A percentile compares a stretch with the other conserved stretches of the same genome.
These are phyloP conservation scores for Tricholoma saponaceum DNA, from an alignment of 768 basidiomycete genomes.

Conservation along the genomic window DNA sequence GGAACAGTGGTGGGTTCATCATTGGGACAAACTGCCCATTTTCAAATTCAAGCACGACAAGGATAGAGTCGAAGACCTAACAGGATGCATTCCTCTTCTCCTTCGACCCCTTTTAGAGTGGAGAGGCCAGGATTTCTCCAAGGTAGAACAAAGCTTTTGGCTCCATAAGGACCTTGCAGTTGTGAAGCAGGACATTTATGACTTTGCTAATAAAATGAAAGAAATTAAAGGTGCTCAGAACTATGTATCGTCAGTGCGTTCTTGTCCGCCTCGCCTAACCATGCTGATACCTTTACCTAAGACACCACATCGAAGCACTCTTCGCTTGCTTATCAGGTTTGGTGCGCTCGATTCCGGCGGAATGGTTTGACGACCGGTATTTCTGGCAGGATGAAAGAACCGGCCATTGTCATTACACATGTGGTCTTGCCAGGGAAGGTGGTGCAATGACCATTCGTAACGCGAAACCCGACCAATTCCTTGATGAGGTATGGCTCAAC, in stretches of 20 bases:
- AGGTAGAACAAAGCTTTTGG: background rate
- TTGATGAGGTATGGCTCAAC: background rate
- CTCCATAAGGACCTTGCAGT: background rate
- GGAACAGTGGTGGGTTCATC: background rate
- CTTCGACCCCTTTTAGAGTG: background rate
- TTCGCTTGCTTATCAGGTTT: background rate
- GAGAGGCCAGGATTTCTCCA: background rate
- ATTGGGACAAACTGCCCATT: background rate
- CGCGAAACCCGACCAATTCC: background rate
- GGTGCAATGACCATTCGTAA: background rate
- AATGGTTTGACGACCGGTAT: background rate
- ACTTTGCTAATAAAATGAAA: background rate
- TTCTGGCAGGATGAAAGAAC: background rate
- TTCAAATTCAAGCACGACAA: background rate
- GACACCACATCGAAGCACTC: background rate
- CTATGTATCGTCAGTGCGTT: background rate
- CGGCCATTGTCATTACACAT: background rate
- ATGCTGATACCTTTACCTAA: background rate
- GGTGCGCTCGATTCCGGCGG: background rate
- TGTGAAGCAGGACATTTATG: background rate
- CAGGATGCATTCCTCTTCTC: background rate
- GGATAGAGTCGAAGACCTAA: background rate
- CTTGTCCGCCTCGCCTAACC: background rate
- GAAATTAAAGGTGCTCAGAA: background rate
- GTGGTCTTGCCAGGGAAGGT: background rate